Evolutionary conservation across 768 basidiomycete genomes (phyloP).

Genomic region (Floccularia luteovirens): DNA sequence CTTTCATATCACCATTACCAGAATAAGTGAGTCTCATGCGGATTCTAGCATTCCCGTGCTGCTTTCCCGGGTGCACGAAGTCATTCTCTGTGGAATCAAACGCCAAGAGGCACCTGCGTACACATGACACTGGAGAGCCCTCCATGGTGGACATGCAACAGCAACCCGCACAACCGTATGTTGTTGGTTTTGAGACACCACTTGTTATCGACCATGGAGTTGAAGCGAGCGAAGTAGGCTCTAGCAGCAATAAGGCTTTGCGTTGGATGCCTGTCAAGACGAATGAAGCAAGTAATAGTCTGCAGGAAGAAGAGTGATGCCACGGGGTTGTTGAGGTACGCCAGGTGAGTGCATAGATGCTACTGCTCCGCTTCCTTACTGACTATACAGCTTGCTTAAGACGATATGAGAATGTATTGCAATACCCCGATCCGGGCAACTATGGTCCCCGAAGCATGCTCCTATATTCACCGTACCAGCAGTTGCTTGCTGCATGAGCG

Average conservation of each 20-base stretch:
- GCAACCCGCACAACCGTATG: not conserved
- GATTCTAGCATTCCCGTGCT: constrained; percentile 31
- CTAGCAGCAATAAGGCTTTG: too few relatives aligned
- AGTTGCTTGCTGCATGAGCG: too few relatives aligned
- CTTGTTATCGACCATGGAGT: not conserved
- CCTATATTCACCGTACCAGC: too few relatives aligned
- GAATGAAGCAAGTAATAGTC: too few relatives aligned
- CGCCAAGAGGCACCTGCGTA: constrained; percentile 56
- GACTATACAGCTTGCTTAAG: too few relatives aligned
- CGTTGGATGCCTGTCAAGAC: constrained; percentile 1
- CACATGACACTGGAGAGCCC: constrained; percentile 53
- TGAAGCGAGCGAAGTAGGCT: not conserved
- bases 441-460: too few relatives aligned
- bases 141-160: constrained; percentile 6
- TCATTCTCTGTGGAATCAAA: constrained; percentile 60
- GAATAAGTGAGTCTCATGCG: not conserved
- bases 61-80: constrained; percentile 41
- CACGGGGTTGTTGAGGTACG: too few relatives aligned
- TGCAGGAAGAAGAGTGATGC: too few relatives aligned
- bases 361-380: too few relatives aligned
- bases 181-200: not conserved
- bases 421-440: too few relatives aligned
- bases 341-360: too few relatives aligned
- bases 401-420: too few relatives aligned
- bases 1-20: not conserved